A percentile compares a stretch with the other conserved stretches of the same genome.
Conservation (phyloP, 2,329 filamentous ascomycete genomes). For the Penicillium sp. region DNA sequence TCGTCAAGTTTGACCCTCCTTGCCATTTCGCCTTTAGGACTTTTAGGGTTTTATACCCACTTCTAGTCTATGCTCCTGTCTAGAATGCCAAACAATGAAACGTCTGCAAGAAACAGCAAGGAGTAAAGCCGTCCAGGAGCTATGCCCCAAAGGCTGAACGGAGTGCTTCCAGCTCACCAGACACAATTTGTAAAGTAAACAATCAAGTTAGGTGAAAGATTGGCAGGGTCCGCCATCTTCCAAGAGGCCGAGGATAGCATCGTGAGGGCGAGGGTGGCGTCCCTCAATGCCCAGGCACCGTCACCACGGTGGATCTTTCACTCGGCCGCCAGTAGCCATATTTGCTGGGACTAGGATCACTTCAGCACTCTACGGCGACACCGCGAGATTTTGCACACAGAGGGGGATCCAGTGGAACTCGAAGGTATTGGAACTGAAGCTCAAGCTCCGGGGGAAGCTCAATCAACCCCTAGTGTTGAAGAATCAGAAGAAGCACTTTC, state of each 20-base stretch:
- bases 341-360: constrained; percentile 4
- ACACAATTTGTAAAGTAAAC: constrained; percentile 7
- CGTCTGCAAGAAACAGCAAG: constrained; percentile 11
- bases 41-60: too few relatives aligned
- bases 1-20: too few relatives aligned
- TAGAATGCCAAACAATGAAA: too few relatives aligned
- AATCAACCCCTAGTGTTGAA: constrained; percentile 4
- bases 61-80: too few relatives aligned
- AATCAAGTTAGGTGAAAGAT: constrained; percentile 7
- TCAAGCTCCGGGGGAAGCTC: constrained; percentile 6
- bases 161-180: constrained; percentile 13
- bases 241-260: too few relatives aligned
- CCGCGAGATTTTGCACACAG: constrained; percentile 4
- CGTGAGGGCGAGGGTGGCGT: constrained; percentile 2
- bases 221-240: constrained; percentile 5
- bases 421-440: constrained; percentile 9
- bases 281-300: constrained; percentile 11
- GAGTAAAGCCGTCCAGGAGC: constrained; percentile 3
- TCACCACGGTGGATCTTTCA: constrained; percentile 7
- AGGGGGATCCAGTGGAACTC: constrained; percentile 5
- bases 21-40: too few relatives aligned
- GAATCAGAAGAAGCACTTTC: background rate
- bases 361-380: constrained; percentile 4
- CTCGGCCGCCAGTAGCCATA: constrained; percentile 10
- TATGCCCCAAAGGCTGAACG: constrained; percentile 5